These are phyloP conservation scores for Articulospora tetracladia DNA, from an alignment of 495 filamentous ascomycete species.

Conservation along the genomic window DNA sequence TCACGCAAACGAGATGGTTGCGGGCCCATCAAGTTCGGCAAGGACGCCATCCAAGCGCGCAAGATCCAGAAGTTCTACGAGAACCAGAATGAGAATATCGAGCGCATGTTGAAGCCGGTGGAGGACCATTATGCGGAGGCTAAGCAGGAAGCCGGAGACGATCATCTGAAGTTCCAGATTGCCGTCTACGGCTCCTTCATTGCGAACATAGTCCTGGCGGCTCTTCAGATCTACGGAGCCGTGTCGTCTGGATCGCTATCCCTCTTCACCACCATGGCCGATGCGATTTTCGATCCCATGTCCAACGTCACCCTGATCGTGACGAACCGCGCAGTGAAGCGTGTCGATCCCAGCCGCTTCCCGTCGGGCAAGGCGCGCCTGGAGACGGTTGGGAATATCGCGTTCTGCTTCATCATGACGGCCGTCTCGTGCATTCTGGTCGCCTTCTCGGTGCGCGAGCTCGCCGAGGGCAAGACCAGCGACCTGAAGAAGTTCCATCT, in stretches of 20 bases:
- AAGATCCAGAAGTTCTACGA: conserved; percentile 85
- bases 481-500: conserved; percentile 66
- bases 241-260: conserved; percentile 83
- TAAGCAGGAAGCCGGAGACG: conserved; percentile 72
- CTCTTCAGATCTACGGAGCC: conserved; percentile 86
- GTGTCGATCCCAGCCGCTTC: conserved; percentile 85
- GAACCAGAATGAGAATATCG: conserved; percentile 88
- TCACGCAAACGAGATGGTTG: conserved; percentile 62
- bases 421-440: conserved; percentile 88
- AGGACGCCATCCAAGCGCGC: conserved; percentile 43
- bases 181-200: conserved; percentile 86
- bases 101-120: conserved; percentile 86
- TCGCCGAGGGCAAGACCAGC: conserved; percentile 38
- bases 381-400: conserved; percentile 94
- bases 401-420: conserved; percentile 96
- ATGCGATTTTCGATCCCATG: conserved; percentile 92
- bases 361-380: conserved; percentile 92
- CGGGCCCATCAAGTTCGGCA: conserved; percentile 38
- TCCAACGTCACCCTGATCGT: conserved; percentile 87
- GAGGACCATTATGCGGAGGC: conserved; percentile 84
- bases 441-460: conserved; percentile 73
- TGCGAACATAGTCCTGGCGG: conserved; percentile 75
- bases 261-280: conserved; percentile 96
- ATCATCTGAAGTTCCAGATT: conserved; percentile 80
- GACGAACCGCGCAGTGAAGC: conserved; percentile 81